Evolutionary conservation across 2,329 filamentous ascomycete species (phyloP).

Genomic region (Atkinsonella hypoxylon): DNA sequence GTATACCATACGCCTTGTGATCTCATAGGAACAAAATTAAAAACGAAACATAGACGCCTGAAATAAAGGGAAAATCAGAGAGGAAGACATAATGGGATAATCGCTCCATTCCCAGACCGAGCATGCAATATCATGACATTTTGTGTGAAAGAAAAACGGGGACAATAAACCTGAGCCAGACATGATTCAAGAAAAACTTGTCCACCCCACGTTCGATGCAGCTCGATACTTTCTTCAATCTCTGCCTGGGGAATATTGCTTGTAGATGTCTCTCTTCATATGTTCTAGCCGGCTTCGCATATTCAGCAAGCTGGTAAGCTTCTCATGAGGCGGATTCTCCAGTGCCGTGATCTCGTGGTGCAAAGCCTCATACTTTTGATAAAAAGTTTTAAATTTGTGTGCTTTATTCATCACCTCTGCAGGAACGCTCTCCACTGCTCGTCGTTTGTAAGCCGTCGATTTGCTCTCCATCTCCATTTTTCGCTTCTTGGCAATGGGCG

Average conservation of each 20-base stretch:
- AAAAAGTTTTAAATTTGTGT: conserved; percentile 41
- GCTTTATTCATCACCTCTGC: conserved; percentile 40
- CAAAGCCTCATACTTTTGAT: conserved; percentile 43
- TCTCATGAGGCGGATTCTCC: conserved; percentile 37
- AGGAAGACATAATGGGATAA: not conserved
- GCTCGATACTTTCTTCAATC: conserved; percentile 8
- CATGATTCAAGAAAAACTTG: not conserved
- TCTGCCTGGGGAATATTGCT: conserved; percentile 25
- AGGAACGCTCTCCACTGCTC: conserved; percentile 17
- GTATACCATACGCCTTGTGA: conserved; percentile 4
- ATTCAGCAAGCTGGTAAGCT: conserved; percentile 37
- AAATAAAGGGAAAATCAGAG: not conserved
- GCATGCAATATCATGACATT: conserved; percentile 6
- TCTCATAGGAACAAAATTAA: not conserved
- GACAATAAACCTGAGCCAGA: not conserved
- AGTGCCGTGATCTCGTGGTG: conserved; percentile 41
- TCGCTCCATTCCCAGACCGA: conserved; percentile 3
- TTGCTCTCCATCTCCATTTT: conserved; percentile 22
- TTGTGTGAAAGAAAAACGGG: not conserved
- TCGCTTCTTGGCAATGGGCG: conserved; percentile 28
- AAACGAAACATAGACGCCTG: not conserved
- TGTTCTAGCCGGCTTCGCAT: conserved; percentile 41
- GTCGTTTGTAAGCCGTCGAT: conserved; percentile 17
- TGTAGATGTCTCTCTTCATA: conserved; percentile 50
- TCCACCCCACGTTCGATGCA: not conserved